These are phyloP conservation scores for Trichosporon asahii DNA, from an alignment of 1,284 basidiomycete genomes.

Conservation along the genomic window DNA sequence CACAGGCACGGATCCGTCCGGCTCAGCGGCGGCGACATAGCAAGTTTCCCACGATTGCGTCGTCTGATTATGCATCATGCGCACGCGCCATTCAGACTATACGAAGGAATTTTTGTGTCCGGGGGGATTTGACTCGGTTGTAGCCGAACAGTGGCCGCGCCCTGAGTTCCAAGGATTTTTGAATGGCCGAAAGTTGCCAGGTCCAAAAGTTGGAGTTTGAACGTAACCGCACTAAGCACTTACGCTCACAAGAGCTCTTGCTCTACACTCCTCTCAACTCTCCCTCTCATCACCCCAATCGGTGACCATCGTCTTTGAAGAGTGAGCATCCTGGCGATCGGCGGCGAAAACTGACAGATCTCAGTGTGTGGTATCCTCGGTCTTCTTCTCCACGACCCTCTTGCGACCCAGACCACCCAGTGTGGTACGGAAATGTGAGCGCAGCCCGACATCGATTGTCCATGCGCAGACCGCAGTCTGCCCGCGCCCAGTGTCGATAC, in stretches of 20 bases:
- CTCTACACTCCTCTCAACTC: neutral
- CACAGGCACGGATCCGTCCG: neutral
- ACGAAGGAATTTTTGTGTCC: constrained; percentile 1
- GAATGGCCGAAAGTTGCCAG: neutral
- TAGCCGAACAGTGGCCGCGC: neutral
- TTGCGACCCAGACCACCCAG: constrained; percentile 57
- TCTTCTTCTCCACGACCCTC: constrained; percentile 71
- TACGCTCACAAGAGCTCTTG: constrained; percentile 2
- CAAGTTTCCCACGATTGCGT: neutral
- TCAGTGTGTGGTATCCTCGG: constrained; percentile 83
- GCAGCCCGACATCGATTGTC: neutral
- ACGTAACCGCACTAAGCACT: neutral
- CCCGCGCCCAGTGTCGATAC: neutral
- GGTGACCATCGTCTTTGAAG: constrained; percentile 9
- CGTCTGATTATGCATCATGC: neutral
- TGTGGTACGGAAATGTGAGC: constrained; percentile 73
- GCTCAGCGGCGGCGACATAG: neutral
- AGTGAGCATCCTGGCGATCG: neutral
- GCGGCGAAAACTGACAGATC: neutral
- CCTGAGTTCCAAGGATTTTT: constrained; percentile 7
- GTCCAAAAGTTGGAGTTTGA: neutral
- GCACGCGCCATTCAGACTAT: neutral
- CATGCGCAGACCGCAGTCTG: neutral
- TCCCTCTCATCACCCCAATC: neutral
- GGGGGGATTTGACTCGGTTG: constrained; percentile 7